Conservation (phyloP, 1,284 basidiomycete species). For the Malassezia equina region DNA sequence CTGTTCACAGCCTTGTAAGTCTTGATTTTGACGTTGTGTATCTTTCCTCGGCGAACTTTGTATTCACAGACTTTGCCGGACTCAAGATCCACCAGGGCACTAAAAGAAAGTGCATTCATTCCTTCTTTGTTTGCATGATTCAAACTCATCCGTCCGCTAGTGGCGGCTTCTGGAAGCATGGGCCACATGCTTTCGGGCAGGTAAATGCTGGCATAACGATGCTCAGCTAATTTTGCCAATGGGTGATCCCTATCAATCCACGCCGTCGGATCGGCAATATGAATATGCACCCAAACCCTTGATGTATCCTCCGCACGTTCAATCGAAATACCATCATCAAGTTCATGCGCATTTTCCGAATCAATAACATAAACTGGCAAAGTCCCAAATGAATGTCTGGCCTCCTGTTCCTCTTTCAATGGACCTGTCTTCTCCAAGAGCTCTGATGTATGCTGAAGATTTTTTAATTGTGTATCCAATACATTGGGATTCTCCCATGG, state of each 20-base stretch:
- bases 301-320: slow-evolving; percentile 44
- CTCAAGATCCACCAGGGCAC: slow-evolving; percentile 57
- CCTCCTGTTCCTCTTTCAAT: neutral
- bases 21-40: slow-evolving; percentile 61
- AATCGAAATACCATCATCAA: slow-evolving; percentile 87
- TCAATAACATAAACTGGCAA: slow-evolving; percentile 80
- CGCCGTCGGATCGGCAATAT: slow-evolving; percentile 85
- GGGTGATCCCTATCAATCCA: slow-evolving; percentile 62
- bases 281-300: slow-evolving; percentile 70
- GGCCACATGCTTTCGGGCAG: slow-evolving; percentile 30
- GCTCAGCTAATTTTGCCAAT: slow-evolving; percentile 47
- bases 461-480: slow-evolving; percentile 22
- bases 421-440: neutral
- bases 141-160: slow-evolving; percentile 14
- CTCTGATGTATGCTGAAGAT: slow-evolving; percentile 6
- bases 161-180: slow-evolving; percentile 54
- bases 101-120: slow-evolving; percentile 63
- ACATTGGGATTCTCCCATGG: slow-evolving; percentile 31
- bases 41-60: slow-evolving; percentile 60
- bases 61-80: slow-evolving; percentile 63
- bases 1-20: slow-evolving; percentile 61
- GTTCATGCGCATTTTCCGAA: slow-evolving; percentile 66
- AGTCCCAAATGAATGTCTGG: slow-evolving; percentile 55
- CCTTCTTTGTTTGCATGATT: neutral
- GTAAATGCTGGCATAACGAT: slow-evolving; percentile 30